Conservation (phyloP, 2,329 filamentous ascomycete genomes). For the Talaromyces sp. region DNA sequence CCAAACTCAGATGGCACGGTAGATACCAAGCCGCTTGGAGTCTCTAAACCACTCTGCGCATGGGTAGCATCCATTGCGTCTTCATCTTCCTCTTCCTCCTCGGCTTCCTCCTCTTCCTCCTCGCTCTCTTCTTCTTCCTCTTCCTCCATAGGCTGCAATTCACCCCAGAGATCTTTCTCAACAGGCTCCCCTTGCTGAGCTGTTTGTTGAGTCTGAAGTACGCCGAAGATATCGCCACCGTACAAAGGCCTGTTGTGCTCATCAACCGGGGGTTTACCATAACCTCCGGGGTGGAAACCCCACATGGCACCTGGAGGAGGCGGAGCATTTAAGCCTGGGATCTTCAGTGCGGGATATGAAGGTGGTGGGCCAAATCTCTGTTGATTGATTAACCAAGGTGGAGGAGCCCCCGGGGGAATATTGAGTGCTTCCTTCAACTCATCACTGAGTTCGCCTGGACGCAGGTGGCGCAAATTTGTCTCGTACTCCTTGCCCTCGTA, state of each 20-base stretch:
- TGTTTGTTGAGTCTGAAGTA: constrained; percentile 61
- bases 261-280: constrained; percentile 92
- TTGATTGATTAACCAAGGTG: constrained; percentile 96
- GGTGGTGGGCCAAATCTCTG: constrained; percentile 91
- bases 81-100: constrained; percentile 62
- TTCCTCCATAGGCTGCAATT: constrained; percentile 75
- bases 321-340: constrained; percentile 89
- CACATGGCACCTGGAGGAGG: constrained; percentile 84
- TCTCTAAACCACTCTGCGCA: constrained; percentile 74
- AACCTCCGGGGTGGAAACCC: constrained; percentile 94
- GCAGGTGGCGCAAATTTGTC: constrained; percentile 85
- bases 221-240: constrained; percentile 91
- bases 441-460: constrained; percentile 85
- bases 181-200: constrained; percentile 70
- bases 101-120: constrained; percentile 72
- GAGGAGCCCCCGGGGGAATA: constrained; percentile 87
- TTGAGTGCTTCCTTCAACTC: constrained; percentile 87
- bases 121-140: constrained; percentile 61
- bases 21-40: constrained; percentile 75
- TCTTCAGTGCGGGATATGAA: constrained; percentile 91
- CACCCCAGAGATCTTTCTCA: constrained; percentile 87
- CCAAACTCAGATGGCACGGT: constrained; percentile 76
- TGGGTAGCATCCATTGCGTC: constrained; percentile 64
- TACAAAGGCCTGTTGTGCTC: constrained; percentile 89
- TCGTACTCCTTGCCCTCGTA: constrained; percentile 99